phyloP scores from a whole-genome alignment of 129 eudicot species.

The Lonicera japonica region DNA sequence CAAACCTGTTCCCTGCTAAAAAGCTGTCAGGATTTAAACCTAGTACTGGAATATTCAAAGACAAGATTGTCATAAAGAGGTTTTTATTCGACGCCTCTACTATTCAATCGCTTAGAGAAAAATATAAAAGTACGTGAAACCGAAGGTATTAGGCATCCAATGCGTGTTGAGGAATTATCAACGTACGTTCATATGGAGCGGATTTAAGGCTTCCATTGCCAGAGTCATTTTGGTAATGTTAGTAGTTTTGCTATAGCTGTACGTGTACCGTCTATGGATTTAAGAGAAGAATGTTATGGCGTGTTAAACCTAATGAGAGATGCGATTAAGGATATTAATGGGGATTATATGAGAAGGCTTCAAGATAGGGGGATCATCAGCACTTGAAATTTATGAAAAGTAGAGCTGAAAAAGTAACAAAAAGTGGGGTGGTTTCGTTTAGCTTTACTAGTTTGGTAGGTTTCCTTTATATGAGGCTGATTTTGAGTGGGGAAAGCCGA shows the following conservation, averaged over 20 bases:
- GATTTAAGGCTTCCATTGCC: not conserved
- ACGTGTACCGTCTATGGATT: not conserved
- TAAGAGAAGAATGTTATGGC: not conserved
- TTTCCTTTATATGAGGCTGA: not conserved
- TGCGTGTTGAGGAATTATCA: not conserved
- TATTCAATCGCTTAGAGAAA: constrained; percentile 1
- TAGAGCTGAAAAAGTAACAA: not conserved
- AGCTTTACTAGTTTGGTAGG: not conserved
- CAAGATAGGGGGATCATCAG: not conserved
- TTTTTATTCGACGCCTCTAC: constrained; percentile 10
- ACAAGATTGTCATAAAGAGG: constrained; percentile 13
- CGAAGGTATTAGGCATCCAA: not conserved
- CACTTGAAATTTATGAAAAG: not conserved
- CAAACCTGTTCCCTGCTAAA: constrained; percentile 15
- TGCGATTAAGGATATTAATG: not conserved
- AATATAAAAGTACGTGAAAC: not conserved
- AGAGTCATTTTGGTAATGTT: not conserved
- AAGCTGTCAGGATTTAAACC: constrained; percentile 2
- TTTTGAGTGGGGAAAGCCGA: not conserved
- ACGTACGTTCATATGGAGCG: not conserved
- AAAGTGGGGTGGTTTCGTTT: not conserved
- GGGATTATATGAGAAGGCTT: not conserved
- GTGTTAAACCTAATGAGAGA: not conserved
- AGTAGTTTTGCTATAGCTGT: too few species aligned
- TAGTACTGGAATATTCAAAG: not conserved